Evolutionary conservation across 179 eudicot species (phyloP), one percentile per base, ranked within the genome.

Genomic region (Amaranthus tricolor): DNA sequence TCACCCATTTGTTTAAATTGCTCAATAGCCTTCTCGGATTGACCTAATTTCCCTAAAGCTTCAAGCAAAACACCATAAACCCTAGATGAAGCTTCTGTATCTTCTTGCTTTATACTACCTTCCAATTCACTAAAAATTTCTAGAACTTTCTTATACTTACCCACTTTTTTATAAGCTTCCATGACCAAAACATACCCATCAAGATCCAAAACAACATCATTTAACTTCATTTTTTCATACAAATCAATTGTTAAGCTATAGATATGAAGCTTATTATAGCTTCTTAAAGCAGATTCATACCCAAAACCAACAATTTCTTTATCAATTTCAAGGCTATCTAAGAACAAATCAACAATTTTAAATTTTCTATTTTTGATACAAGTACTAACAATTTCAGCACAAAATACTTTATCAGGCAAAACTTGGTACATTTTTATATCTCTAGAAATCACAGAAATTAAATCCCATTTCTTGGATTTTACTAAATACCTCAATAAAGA

Each of bases 181-280:
- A 92, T 92, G 21, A 80, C 75, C 50, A 20, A 74, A 75, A 74
- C 77, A 65, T 77, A 90, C 70, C 94, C 91, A 40, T 80, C 85
- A 44, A 81, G 70, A 66, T 86, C 88, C 65, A 88, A 84, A 14
- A 31, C 74, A 71, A 87, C 19, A 7, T 81, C 85, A 11, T 77
- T 63, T 43, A 80, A 82, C 66, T 73, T 82, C 91, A 89, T 79
- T 17, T 66, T 67, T 11, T 81, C 83, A 67, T 78, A 88, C 70
- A 84, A 78, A 6, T 55, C 77, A 68, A 85, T 70, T 1, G 96
- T 82, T 66, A 88, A 82, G 68, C 86, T 83, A 77, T 92, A 94
- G 96, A 94, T 89, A 76, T 94, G 98, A 80, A 94, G 86, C 85
- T 89, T 87, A 73, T 92, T 92, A 60, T 85, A 94, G 14, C 88